Percentiles rank a stretch among this genome's conserved stretches.
phyloP scores from a whole-genome alignment of 805 yeast species.

The Zygotorulaspora chibaensis region DNA sequence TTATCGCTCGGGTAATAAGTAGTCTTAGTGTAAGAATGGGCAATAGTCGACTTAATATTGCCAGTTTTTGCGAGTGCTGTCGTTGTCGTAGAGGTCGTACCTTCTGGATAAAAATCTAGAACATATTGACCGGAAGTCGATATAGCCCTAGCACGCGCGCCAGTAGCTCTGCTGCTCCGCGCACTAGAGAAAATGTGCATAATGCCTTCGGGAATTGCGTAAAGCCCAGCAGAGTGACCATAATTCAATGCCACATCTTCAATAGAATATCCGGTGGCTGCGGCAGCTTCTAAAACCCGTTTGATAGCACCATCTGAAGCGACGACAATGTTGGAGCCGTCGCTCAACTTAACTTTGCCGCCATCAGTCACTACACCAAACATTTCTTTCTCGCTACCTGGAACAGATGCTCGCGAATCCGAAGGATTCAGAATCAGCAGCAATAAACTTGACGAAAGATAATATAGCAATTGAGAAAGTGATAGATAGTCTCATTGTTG shows the following conservation, averaged over 20 bases:
- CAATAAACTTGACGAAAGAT: conserved; percentile 24
- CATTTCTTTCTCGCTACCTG: conserved; percentile 17
- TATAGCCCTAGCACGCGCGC: conserved; percentile 19
- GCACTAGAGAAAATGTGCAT: conserved; percentile 26
- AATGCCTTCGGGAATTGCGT: conserved; percentile 36
- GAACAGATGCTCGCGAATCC: conserved; percentile 37
- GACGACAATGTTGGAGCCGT: conserved; percentile 32
- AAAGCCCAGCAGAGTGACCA: conserved; percentile 35
- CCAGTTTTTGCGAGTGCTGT: not conserved
- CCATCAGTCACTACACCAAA: conserved; percentile 31
- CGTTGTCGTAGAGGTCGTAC: not conserved
- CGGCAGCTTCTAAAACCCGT: conserved; percentile 25
- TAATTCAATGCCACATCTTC: conserved; percentile 37
- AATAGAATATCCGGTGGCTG: conserved; percentile 39
- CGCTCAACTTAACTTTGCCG: conserved; percentile 32
- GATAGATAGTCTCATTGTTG: conserved; percentile 26
- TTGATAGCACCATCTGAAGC: conserved; percentile 21
- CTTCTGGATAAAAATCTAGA: conserved; percentile 18
- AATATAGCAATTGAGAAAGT: conserved; percentile 25
- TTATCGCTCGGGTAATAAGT: not conserved
- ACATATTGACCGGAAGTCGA: conserved; percentile 14
- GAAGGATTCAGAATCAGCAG: conserved; percentile 38
- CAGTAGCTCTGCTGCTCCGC: conserved; percentile 22
- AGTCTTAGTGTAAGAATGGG: not conserved
- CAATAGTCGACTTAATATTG: conserved; percentile 1